Base-by-base conservation (phyloP, 768 basidiomycete genomes). In the Auricularia sp. region DNA sequence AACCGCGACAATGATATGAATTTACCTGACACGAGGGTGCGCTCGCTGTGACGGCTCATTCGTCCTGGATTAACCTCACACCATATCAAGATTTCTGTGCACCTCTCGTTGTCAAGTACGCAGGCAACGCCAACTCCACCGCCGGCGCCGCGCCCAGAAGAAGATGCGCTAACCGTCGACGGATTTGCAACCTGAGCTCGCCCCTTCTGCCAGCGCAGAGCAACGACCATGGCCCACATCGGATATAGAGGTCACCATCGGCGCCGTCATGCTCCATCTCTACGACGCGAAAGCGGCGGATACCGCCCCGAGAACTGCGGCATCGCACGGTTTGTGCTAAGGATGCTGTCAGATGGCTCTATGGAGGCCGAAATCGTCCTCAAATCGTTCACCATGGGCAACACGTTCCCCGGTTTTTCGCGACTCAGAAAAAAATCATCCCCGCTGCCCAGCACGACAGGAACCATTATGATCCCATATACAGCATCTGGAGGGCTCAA, bases 401-500 rank as follows among this genome's bases (percentile, higher is more conserved):
- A 96, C 72, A 98, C 88, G 2, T 82, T 88, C 63, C 83, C 90
- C 0, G 92, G 92, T 5, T 79, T 79, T 59, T 90, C 92, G 33
- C 88, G 83, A 70, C 97, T 94, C 79, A 85, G 94, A 51, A 94
- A 24, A 24, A 98, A 74, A 94, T 99, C 65, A 91, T 99, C 67
- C 96, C 97, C 13, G 88, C 94, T 3, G 89, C 92, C 14, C 83
- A 87, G 65, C 93, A 97, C 69, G 83, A 88, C 66, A 80, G 90
- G 62, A 94, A 95, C 66, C 93, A 97, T 98, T 72, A 97, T 96
- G 92, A 72, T 97, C 18, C 82, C 96, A 37, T 98, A 91, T 74
- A 91, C 91, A 1, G 83, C 83, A 68, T 81, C 92, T 11, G 87
- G 88, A 16, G 85, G 85, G 1, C 54, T 72, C 10, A 77, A 81